Percentiles rank a stretch among this genome's conserved stretches.
Conservation (phyloP, 176 grass and related monocot genomes). For the Oryza rufipogon region DNA sequence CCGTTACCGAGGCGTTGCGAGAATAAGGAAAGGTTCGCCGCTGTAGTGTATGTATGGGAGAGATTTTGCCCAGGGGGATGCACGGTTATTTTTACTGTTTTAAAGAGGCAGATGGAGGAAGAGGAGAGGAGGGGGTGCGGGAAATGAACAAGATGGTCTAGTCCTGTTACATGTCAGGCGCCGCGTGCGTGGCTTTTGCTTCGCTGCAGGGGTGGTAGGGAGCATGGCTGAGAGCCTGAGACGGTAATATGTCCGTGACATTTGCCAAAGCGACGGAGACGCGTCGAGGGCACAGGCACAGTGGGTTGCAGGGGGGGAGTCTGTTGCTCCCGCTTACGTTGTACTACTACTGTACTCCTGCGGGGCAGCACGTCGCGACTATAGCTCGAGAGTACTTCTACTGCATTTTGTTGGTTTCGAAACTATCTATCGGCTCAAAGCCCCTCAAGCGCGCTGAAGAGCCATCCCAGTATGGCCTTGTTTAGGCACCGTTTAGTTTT, state of each 20-base stretch:
- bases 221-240: conserved; percentile 19
- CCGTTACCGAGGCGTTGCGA: conserved; percentile 40
- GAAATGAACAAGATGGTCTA: conserved; percentile 43
- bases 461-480: no score
- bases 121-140: no score
- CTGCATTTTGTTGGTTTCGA: no score
- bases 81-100: not conserved
- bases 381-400: no score
- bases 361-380: no score
- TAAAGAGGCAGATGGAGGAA: not conserved
- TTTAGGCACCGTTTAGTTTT: no score
- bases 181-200: conserved; percentile 9
- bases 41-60: not conserved
- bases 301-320: not conserved
- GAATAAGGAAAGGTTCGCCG: conserved; percentile 57
- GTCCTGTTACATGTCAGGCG: conserved; percentile 7
- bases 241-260: conserved; percentile 13
- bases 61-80: not conserved
- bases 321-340: not conserved
- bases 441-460: no score
- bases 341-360: not conserved
- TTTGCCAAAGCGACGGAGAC: conserved; percentile 34
- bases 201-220: conserved; percentile 18
- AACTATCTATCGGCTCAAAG: no score
- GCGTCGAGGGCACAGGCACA: conserved; percentile 28